phyloP scores from a whole-genome alignment of 2,329 filamentous ascomycete species.

The Phaeosphaeria sp. region DNA sequence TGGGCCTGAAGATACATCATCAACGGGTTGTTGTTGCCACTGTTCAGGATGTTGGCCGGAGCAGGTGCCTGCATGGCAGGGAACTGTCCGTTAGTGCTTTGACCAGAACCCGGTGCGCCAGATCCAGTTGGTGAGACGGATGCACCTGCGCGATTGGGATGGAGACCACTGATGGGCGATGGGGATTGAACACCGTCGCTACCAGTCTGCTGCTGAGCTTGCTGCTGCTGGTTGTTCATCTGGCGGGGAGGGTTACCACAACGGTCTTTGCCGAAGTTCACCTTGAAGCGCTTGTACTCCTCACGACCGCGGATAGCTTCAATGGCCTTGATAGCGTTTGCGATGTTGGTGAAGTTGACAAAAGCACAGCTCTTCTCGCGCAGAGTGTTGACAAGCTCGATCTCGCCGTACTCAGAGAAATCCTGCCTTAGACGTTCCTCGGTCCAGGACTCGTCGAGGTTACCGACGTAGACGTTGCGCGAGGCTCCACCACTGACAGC shows the following conservation, averaged over 20 bases:
- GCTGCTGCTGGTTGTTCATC: slow-evolving; percentile 65
- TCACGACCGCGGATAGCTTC: slow-evolving; percentile 94
- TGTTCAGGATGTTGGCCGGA: slow-evolving; percentile 78
- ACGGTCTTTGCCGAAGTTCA: slow-evolving; percentile 98
- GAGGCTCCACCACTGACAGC: slow-evolving; percentile 96
- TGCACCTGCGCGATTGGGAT: slow-evolving; percentile 60
- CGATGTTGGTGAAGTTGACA: slow-evolving; percentile 99
- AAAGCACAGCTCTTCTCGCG: slow-evolving; percentile 99
- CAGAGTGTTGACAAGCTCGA: slow-evolving; percentile 94
- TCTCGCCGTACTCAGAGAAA: slow-evolving; percentile 96
- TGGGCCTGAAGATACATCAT: slow-evolving; percentile 89
- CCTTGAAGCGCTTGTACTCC: slow-evolving; percentile 98
- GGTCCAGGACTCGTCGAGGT: slow-evolving; percentile 95
- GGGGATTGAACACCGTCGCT: slow-evolving; percentile 64
- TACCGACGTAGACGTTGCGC: slow-evolving; percentile 98
- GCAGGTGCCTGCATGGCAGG: slow-evolving; percentile 68
- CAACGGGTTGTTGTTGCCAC: slow-evolving; percentile 81
- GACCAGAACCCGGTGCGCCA: slow-evolving; percentile 62
- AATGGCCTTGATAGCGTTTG: slow-evolving; percentile 99
- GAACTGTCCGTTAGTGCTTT: slow-evolving; percentile 62
- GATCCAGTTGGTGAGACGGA: slow-evolving; percentile 68
- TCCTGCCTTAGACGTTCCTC: slow-evolving; percentile 95
- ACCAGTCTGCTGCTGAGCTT: slow-evolving; percentile 71
- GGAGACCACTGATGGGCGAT: slow-evolving; percentile 64
- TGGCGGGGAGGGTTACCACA: slow-evolving; percentile 96